These are phyloP conservation scores for Annulohypoxylon stygium DNA, from an alignment of 495 filamentous ascomycete species.

Conservation along the genomic window DNA sequence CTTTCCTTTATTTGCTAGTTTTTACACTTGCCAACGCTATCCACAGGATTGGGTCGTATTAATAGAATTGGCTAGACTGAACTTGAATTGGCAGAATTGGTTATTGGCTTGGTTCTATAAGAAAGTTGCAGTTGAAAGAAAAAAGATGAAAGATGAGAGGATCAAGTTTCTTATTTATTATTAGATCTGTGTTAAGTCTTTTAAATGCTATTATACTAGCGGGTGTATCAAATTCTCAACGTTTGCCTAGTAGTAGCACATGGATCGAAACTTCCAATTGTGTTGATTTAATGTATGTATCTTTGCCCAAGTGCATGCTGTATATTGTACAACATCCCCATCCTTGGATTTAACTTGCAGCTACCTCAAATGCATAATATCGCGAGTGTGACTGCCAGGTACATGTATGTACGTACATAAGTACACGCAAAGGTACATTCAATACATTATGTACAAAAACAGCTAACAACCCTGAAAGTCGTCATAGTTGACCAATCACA, in stretches of 20 bases:
- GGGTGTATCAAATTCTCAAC: background rate
- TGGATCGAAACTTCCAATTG: background rate
- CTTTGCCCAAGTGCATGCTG: background rate
- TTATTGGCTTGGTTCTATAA: slow-evolving; percentile 1
- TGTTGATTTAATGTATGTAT: slow-evolving; percentile 4
- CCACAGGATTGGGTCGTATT: slow-evolving; percentile 13
- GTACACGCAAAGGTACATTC: background rate
- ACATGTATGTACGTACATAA: background rate
- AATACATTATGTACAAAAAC: slow-evolving; percentile 25
- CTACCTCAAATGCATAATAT: background rate
- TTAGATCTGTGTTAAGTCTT: background rate
- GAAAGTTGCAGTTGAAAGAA: background rate
- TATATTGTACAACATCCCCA: background rate
- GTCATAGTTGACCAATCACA: slow-evolving; percentile 43
- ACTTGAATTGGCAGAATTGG: background rate
- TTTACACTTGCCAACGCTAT: background rate
- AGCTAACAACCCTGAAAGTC: slow-evolving; percentile 27
- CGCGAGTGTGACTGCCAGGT: slow-evolving; percentile 5
- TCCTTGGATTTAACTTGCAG: background rate
- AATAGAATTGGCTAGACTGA: slow-evolving; percentile 19
- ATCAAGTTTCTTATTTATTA: slow-evolving; percentile 12
- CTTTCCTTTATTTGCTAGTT: slow-evolving; percentile 11
- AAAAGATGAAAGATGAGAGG: background rate
- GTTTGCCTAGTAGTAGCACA: background rate
- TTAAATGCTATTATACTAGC: background rate